phyloP scores from a whole-genome alignment of 2,329 filamentous ascomycete genomes.

The Sphaerulina vaccinii region DNA sequence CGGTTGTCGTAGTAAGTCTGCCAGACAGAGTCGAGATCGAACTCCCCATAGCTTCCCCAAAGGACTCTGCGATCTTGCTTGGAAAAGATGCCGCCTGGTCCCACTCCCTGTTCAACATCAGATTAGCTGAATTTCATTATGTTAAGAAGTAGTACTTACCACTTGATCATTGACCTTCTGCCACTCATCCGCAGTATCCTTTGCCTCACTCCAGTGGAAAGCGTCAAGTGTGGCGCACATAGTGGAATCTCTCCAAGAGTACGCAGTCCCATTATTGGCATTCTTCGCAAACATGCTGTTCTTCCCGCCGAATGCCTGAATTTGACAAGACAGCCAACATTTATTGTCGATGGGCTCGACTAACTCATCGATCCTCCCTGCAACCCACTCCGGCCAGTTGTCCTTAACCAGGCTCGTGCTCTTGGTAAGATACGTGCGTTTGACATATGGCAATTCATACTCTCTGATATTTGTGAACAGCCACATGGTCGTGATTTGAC shows the following conservation, averaged over 20 bases:
- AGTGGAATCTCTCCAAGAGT: slow-evolving; percentile 50
- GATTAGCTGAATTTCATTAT: not conserved
- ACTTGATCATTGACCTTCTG: slow-evolving; percentile 44
- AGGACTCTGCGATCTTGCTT: slow-evolving; percentile 42
- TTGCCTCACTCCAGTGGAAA: slow-evolving; percentile 43
- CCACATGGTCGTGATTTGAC: slow-evolving; percentile 47
- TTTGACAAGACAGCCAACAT: slow-evolving; percentile 48
- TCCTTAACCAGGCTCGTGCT: slow-evolving; percentile 44
- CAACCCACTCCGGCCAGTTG: slow-evolving; percentile 44
- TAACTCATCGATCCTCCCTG: slow-evolving; percentile 42
- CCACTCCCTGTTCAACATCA: slow-evolving; percentile 16
- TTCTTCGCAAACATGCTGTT: slow-evolving; percentile 46
- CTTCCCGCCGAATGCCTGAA: slow-evolving; percentile 49
- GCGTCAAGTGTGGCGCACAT: slow-evolving; percentile 45
- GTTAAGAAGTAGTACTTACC: not conserved
- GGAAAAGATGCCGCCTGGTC: slow-evolving; percentile 37
- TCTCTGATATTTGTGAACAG: slow-evolving; percentile 49
- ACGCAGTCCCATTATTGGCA: slow-evolving; percentile 48
- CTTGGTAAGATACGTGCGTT: slow-evolving; percentile 48
- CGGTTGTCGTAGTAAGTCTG: slow-evolving; percentile 39
- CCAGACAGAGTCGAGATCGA: slow-evolving; percentile 40
- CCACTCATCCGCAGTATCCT: slow-evolving; percentile 43
- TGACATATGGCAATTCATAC: slow-evolving; percentile 51
- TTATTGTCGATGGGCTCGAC: slow-evolving; percentile 40
- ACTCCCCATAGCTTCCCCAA: slow-evolving; percentile 45